Evolutionary conservation across 202 grass and related monocot species (phyloP), one percentile per base, ranked within the genome.

Genomic region (Bolboschoenoplectus hybrid): DNA sequence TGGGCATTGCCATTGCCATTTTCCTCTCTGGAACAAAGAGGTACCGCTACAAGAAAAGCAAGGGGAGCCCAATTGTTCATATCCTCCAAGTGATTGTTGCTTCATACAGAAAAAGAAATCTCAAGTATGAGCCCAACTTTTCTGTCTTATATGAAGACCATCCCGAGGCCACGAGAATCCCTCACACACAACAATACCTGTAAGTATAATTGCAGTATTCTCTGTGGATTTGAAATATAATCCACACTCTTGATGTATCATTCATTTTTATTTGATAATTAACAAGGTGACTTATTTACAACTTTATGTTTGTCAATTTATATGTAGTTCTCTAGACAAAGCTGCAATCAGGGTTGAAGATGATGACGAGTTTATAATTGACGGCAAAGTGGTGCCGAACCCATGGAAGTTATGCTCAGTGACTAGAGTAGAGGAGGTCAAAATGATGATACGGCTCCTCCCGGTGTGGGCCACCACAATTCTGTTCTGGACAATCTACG

Each of bases 401-500:
- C 93, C 91, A 2, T 98, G 95, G 93, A 95, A 64, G 39, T 62
- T 98, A 1, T 95, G 95, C 74, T 92, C 93, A 6, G 92, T 95
- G 77, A 95, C 90, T 2, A 88, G 90, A 17, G 91, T 98, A 2
- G 95, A 98, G 91, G 95, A 98, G 87, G 93, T 95, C 17, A 98
- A 98, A 87, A 95, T 98, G 95, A 86, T 98, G 90, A 91, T 89
- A 12, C 51, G 88, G 45, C 87, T 98, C 34, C 91, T 98, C 79
- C 95, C 95, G 0, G 91, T 98, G 81, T 98, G 95, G 95, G 91
- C 91, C 34, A 95, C 95, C 66, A 98, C 93, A 1, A 98, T 98
- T 88, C 88, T 98, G 41, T 98, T 98, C 91, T 98, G 95, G 95
- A 98, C 95, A 67, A 86, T 91, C 51, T 98, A 95, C 26, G 95